These are phyloP conservation scores for Termitomyces sp. DNA, from an alignment of 768 basidiomycete species.

Conservation along the genomic window DNA sequence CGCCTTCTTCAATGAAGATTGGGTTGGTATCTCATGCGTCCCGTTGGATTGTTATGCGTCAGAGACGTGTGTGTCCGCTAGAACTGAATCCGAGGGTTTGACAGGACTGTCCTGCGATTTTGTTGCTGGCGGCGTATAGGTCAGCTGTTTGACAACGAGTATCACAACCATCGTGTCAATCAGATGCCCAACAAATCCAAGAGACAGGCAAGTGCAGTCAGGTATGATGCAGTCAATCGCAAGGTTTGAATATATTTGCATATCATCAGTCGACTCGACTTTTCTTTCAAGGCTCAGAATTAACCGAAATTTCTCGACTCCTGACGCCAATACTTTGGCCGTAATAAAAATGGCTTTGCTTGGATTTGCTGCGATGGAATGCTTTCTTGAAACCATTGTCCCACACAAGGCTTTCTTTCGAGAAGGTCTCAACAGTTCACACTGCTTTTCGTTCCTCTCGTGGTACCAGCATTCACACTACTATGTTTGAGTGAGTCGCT, in stretches of 20 bases:
- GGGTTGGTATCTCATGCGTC: constrained; percentile 75
- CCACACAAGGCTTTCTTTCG: too few relatives aligned
- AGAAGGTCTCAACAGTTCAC: not conserved
- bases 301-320: too few relatives aligned
- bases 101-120: constrained; percentile 72
- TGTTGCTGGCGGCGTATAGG: constrained; percentile 70
- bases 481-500: not conserved
- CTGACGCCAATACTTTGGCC: too few relatives aligned
- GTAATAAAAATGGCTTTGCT: not conserved
- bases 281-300: too few relatives aligned
- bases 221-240: not conserved
- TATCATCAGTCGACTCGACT: too few relatives aligned
- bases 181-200: too few relatives aligned
- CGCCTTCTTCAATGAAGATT: constrained; percentile 87
- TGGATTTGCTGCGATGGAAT: not conserved
- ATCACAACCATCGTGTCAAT: constrained; percentile 44
- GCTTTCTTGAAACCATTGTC: not conserved
- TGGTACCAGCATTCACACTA: not conserved
- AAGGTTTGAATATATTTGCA: not conserved
- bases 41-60: constrained; percentile 62
- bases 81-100: constrained; percentile 68
- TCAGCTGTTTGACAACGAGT: constrained; percentile 76
- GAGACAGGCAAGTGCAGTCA: too few relatives aligned
- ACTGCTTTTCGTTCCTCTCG: not conserved
- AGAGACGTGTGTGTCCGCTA: constrained; percentile 43